A percentile compares a stretch with the other conserved stretches of the same genome.
These are phyloP conservation scores for Metschnikowia similis DNA, from an alignment of 805 yeast genomes.

Conservation along the genomic window DNA sequence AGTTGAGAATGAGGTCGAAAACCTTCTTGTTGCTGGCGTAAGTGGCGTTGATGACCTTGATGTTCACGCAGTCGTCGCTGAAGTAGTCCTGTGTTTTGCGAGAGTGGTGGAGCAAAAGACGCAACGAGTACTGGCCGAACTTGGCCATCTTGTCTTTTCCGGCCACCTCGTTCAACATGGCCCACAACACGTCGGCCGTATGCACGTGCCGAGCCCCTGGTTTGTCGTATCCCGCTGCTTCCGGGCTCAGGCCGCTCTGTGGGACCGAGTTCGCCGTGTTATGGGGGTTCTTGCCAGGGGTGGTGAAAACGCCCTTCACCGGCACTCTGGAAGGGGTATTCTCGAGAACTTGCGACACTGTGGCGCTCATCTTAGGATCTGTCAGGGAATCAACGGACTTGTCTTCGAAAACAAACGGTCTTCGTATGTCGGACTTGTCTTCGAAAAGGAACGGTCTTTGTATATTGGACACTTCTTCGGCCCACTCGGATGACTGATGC, in stretches of 20 bases:
- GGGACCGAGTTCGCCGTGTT: background rate
- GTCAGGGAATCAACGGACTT: constrained; percentile 4
- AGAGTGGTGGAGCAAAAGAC: constrained; percentile 48
- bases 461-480: constrained; percentile 3
- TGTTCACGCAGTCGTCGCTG: constrained; percentile 32
- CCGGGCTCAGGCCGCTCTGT: background rate
- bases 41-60: constrained; percentile 24
- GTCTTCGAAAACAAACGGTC: background rate
- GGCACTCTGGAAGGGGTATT: constrained; percentile 7
- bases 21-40: constrained; percentile 32
- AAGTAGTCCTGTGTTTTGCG: constrained; percentile 32
- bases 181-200: constrained; percentile 45
- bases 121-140: constrained; percentile 53
- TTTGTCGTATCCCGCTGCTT: background rate
- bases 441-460: background rate
- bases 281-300: background rate
- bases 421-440: background rate
- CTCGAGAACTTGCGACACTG: constrained; percentile 3
- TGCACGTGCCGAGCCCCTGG: background rate
- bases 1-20: constrained; percentile 31
- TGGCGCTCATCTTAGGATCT: constrained; percentile 3
- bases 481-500: constrained; percentile 10
- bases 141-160: constrained; percentile 76
- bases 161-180: constrained; percentile 48
- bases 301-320: background rate